Evolutionary conservation across 495 filamentous ascomycete genomes (phyloP).

Genomic region (Elasticomyces elasticus): DNA sequence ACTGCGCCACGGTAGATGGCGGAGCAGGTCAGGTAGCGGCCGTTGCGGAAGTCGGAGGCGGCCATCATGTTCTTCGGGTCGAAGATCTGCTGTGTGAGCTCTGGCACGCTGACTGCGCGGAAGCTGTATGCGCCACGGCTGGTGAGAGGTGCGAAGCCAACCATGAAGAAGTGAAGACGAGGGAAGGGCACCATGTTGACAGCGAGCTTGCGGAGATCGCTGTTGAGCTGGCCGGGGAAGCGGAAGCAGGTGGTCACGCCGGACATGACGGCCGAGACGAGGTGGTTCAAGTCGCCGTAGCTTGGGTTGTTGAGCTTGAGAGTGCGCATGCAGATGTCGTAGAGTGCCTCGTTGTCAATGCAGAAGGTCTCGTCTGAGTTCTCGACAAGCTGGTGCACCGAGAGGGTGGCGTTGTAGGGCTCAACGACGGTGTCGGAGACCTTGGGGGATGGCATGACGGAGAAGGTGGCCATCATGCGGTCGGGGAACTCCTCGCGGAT

Average conservation of each 20-base stretch:
- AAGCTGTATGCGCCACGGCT: conserved; percentile 89
- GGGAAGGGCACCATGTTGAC: conserved; percentile 99
- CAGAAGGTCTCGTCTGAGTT: conserved; percentile 99
- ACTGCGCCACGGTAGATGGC: conserved; percentile 99
- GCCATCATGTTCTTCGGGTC: conserved; percentile 99
- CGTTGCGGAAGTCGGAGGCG: conserved; percentile 98
- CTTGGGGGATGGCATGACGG: conserved; percentile 98
- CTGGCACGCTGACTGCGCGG: conserved; percentile 94
- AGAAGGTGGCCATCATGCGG: conserved; percentile 99
- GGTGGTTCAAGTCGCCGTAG: conserved; percentile 98
- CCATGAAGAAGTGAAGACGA: conserved; percentile 99
- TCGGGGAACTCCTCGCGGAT: conserved; percentile 99
- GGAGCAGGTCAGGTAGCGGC: conserved; percentile 98
- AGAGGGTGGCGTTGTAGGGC: conserved; percentile 99
- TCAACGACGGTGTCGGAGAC: conserved; percentile 99
- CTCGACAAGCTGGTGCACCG: conserved; percentile 98
- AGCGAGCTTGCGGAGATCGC: conserved; percentile 96
- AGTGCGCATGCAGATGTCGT: conserved; percentile 99
- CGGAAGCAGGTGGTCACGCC: conserved; percentile 97
- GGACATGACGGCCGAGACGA: conserved; percentile 99
- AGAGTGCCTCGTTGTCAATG: conserved; percentile 99
- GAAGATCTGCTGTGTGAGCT: conserved; percentile 99
- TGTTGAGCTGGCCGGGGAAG: conserved; percentile 99
- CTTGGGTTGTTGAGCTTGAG: conserved; percentile 97
- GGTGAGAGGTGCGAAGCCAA: conserved; percentile 97